These are phyloP conservation scores for Talaromyces nanjingensis DNA, from an alignment of 495 filamentous ascomycete species.

Conservation along the genomic window DNA sequence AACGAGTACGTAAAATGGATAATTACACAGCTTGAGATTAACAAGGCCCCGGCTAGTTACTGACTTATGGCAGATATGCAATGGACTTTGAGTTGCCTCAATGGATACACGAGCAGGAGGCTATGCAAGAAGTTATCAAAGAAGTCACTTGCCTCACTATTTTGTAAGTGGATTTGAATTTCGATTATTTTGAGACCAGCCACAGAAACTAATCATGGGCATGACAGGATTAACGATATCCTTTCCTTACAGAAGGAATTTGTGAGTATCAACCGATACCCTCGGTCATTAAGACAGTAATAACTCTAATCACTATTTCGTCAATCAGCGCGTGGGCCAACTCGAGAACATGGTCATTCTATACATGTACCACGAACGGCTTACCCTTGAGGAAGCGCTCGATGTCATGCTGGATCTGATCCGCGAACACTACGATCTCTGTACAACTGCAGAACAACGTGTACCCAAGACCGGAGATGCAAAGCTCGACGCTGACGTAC, in stretches of 20 bases:
- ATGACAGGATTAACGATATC: constrained; percentile 3
- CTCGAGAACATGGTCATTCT: constrained; percentile 2
- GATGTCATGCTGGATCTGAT: background rate
- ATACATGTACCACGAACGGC: constrained; percentile 1
- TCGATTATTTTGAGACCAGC: background rate
- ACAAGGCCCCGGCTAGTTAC: background rate
- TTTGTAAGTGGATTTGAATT: background rate
- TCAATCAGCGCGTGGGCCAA: background rate
- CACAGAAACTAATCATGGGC: no score
- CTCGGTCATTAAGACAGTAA: background rate
- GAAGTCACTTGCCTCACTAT: background rate
- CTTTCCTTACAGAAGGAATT: constrained; percentile 1
- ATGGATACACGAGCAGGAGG: background rate
- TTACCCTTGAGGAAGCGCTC: background rate
- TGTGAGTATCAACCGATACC: background rate
- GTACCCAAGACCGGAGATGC: background rate
- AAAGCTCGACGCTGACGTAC: background rate
- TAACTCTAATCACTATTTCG: background rate
- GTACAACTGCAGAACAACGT: background rate
- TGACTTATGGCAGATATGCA: background rate
- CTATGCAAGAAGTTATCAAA: background rate
- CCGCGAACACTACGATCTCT: background rate
- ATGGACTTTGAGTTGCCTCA: constrained; percentile 4
- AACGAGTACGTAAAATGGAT: background rate
- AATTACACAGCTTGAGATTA: background rate